Base-by-base conservation (phyloP, 345 rosid genomes). In the Linum usitatissimum region DNA sequence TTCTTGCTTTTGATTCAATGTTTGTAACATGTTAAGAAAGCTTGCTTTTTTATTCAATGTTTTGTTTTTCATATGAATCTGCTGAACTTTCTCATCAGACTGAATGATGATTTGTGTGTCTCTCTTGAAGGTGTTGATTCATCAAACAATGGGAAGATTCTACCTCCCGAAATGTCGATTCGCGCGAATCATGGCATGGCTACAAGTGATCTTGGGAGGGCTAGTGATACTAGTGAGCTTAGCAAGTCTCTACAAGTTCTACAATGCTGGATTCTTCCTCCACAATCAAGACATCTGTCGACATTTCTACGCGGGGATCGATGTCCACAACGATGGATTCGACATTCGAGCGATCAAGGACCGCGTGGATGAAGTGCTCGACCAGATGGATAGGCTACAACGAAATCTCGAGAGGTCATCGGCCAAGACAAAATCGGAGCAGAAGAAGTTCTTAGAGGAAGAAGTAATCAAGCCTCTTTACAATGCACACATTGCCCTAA, bases 381-480 rank as follows among this genome's bases (percentile, higher is more conserved):
- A 64, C 30, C 70, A 58, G 70, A 72, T 92, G 75, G 93, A 81
- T 10, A 68, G 55, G 42, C 68, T 88, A 64, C 91, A 86, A n/a
- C 83, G 77, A 20, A 88, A 84, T 77, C 70, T 88, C 3, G 95
- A 85, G 40, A 69, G 59, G 39, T 75, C 75, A 42, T 57, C 72
- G 68, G 75, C 62, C 0, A 76, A 62, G 28, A 65, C 87, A 60
- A 80, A 67, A 56, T 73, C 71, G 61, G 87, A 86, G 69, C 67
- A 82, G 30, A 82, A 73, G 78, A 82, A 51, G 39, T 84, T 78
- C 69, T 73, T 91, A 74, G 88, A 86, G 61, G 77, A 71, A 30
- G 88, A 91, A 66, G 96, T 86, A 64, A 80, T 86, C 67, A 78
- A 68, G 70, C 96, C 96, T 34, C 85, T 91, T 19, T 71, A 86